These are phyloP conservation scores for Ophiostoma montium DNA, from an alignment of 2,329 filamentous ascomycete species.

Conservation along the genomic window DNA sequence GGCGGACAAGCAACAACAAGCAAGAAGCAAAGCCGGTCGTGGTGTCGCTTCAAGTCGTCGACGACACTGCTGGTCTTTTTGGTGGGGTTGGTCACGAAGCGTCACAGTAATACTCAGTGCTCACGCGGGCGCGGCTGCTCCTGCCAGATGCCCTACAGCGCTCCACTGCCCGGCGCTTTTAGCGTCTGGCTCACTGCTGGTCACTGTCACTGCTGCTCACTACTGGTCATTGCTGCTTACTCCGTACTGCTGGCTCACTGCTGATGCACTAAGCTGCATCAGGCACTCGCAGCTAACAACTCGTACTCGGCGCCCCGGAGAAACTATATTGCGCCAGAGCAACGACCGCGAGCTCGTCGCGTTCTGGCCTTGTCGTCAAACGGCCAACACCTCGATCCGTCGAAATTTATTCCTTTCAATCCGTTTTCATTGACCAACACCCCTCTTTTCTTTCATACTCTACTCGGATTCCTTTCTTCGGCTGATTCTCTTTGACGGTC, in stretches of 20 bases:
- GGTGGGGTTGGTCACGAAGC: conserved; percentile 1
- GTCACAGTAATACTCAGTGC: too few relatives aligned
- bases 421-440: conserved; percentile 5
- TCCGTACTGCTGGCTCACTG: too few relatives aligned
- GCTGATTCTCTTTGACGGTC: too few relatives aligned
- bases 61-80: conserved; percentile 2
- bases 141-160: neutral
- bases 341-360: neutral
- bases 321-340: neutral
- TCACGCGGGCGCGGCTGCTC: too few relatives aligned
- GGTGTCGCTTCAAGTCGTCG: conserved; percentile 2
- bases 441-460: neutral
- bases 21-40: neutral
- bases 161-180: too few relatives aligned
- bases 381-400: neutral
- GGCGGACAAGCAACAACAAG: neutral
- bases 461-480: neutral
- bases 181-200: neutral
- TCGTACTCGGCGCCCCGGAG: too few relatives aligned
- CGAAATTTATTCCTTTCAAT: neutral
- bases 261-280: too few relatives aligned
- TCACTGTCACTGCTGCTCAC: neutral
- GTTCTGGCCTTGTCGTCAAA: neutral
- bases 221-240: neutral
- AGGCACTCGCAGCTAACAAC: too few relatives aligned